Evolutionary conservation across 2,329 filamentous ascomycete genomes (phyloP), one percentile per base, ranked within the genome.

Genomic region (Chaetothyriales sp.): DNA sequence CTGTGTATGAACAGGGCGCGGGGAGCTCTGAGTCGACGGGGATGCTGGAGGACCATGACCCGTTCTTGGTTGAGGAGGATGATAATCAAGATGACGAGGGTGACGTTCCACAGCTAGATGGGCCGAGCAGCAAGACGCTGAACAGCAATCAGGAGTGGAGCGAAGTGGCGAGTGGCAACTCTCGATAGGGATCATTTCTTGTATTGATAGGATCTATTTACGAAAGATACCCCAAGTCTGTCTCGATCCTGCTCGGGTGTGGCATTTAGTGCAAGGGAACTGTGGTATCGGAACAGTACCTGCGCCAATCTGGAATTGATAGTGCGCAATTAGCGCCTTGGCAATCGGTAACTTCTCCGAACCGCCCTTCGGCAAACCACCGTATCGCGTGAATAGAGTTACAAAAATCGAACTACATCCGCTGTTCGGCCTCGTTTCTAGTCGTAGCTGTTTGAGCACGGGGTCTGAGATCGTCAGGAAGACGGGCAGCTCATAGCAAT

Each of bases 1-100:
- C 67, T 0, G 49, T 70, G 49, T 63, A 61, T n/a, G 58, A 61
- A 10, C 46, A 51, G 10, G 49, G 22, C n/a, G 4, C 43, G 5
- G 46, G 22, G 10, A 26, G 20, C 22, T 44, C 32, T 36, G 56
- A 59, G 48, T 44, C 50, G 6, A 46, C 53, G 18, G 53, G 56
- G 15, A 58, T 59, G 52, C 43, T 59, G 26, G 57, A 60, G 10
- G 61, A 61, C 18, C 49, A 59, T 22, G 49, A 49, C 4, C 51
- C 46, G 3, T 55, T 51, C 6, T 39, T 39, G 32, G 32, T 15
- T 15, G 36, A 55, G n/a, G 54, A 58, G 1, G 51, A 60, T 12
- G 53, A 60, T 28, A 55, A 56, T 6, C 60, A 63, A 10, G 59
- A 61, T 42, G 52, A 56, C 12, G 57, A 59, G 3, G 51, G 57